Percentiles rank a stretch among this genome's conserved stretches.
Evolutionary conservation across 2,329 filamentous ascomycete genomes (phyloP).

Genomic region (Reticulascus tulasneorum): DNA sequence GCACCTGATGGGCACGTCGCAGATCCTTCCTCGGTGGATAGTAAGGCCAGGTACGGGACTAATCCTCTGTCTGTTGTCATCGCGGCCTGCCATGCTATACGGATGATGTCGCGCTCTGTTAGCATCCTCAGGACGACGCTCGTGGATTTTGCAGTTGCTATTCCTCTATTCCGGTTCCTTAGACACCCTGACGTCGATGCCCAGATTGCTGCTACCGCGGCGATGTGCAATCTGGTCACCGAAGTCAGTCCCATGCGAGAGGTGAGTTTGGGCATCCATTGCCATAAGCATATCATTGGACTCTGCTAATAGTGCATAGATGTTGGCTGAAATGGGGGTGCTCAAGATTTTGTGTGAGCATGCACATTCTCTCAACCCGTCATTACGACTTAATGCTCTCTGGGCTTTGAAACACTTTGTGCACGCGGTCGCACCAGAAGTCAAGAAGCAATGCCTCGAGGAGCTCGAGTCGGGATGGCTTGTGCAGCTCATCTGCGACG

Average conservation of each 20-base stretch:
- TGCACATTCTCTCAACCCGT: conserved; percentile 75
- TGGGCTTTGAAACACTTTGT: conserved; percentile 95
- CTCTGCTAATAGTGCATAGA: conserved; percentile 37
- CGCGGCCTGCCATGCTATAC: conserved; percentile 77
- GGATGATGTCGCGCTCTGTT: conserved; percentile 80
- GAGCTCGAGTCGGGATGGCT: conserved; percentile 78
- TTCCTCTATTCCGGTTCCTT: conserved; percentile 72
- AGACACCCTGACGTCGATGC: conserved; percentile 72
- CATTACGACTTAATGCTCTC: conserved; percentile 76
- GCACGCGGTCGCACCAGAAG: conserved; percentile 62
- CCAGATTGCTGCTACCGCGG: conserved; percentile 79
- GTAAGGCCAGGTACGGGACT: conserved; percentile 53
- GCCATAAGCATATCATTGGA: neutral
- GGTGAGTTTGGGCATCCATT: conserved; percentile 48
- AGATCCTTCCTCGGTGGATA: conserved; percentile 22
- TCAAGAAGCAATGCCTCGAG: conserved; percentile 75
- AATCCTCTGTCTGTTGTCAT: conserved; percentile 78
- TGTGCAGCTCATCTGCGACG: conserved; percentile 68
- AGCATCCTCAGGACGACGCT: conserved; percentile 79
- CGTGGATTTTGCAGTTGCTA: conserved; percentile 78
- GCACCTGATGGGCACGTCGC: conserved; percentile 26
- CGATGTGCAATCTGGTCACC: conserved; percentile 78
- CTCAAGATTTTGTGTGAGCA: conserved; percentile 77
- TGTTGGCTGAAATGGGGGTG: conserved; percentile 69
- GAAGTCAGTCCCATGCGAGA: conserved; percentile 91